Base-by-base conservation (phyloP, 768 basidiomycete genomes). In the Tricholoma bakamatsutake region DNA sequence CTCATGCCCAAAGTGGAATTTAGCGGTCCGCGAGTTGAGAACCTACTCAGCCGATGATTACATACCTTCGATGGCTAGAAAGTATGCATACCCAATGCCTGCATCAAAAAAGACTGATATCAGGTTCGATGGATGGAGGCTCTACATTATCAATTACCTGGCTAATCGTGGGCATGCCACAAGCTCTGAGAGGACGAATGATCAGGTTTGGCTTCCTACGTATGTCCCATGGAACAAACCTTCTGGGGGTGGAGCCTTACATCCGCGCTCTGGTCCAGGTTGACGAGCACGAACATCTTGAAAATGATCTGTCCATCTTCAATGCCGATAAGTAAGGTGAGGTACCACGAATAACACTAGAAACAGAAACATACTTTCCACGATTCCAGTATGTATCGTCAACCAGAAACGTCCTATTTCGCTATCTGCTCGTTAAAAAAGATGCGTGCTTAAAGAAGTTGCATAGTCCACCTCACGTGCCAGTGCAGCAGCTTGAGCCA, bases 321-420 rank as follows among this genome's bases (percentile, higher is more conserved):
- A n/a, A n/a, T n/a, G 12, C 54, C 57, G 6, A 35, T 35, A 30
- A n/a, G 15, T 21, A 33, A 43, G 8, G 40, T 57, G 30, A 59
- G 47, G 11, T 35, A 31, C 47, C 24, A 3, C 8, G 30, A 12
- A 21, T 12, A 28, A 51, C 28, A 40, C 24, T 53, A 10, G 18
- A 18, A 35, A 15, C 15, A 24, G 24, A 17, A 4, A 69, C 82
- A 53, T 58, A 85, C 84, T 79, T 83, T 72, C 85, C 87, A 54
- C 86, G 80, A 66, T 86, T 82, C 87, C 87, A 89, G 58, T 83
- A 79, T 0, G 79, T 80, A 66, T 89, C 87, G 55, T 86, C 81
- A 4, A 89, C 72, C 52, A 88, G 73, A 68, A 89, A 84, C 3
- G 86, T 87, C 37, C 81, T 72, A 61, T 82, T 81, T 55, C 77